Conservation (phyloP, 805 yeast species). For the Cyberlindnera galapagoensis region DNA sequence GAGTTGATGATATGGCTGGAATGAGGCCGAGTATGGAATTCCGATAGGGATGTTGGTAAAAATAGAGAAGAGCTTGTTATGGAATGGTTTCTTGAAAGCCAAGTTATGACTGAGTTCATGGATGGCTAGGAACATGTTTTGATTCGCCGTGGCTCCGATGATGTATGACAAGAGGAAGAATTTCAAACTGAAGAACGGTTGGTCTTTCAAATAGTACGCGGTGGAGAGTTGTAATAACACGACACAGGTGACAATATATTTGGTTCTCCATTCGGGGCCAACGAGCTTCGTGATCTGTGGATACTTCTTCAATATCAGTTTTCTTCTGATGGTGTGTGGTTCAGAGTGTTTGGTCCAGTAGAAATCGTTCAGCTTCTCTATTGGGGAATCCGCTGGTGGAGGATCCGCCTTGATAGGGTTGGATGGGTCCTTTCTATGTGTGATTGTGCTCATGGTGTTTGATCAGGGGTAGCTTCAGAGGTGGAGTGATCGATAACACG, state of each 20-base stretch:
- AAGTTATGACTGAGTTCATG: slow-evolving; percentile 86
- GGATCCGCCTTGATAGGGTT: slow-evolving; percentile 20
- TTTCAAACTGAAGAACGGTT: slow-evolving; percentile 43
- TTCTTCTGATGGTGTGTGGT: slow-evolving; percentile 73
- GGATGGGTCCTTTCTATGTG: slow-evolving; percentile 22
- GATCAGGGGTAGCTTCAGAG: too few relatives aligned
- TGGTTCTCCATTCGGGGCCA: slow-evolving; percentile 84
- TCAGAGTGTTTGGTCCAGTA: slow-evolving; percentile 81
- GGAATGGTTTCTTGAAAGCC: slow-evolving; percentile 70
- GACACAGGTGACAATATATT: slow-evolving; percentile 62
- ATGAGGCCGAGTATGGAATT: slow-evolving; percentile 81
- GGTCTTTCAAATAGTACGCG: slow-evolving; percentile 57
- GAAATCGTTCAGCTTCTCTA: slow-evolving; percentile 48
- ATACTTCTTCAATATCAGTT: slow-evolving; percentile 62
- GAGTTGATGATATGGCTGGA: slow-evolving; percentile 81
- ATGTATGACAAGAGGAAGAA: slow-evolving; percentile 64
- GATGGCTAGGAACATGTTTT: slow-evolving; percentile 78
- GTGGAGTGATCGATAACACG: too few relatives aligned
- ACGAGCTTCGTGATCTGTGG: slow-evolving; percentile 77
- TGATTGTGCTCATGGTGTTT: slow-evolving; percentile 22
- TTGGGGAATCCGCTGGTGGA: slow-evolving; percentile 27
- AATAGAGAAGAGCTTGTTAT: slow-evolving; percentile 72
- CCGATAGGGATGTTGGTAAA: slow-evolving; percentile 83
- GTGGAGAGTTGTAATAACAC: slow-evolving; percentile 59
- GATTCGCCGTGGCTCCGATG: slow-evolving; percentile 82